Evolutionary conservation across 345 rosid genomes (phyloP).

Genomic region (Citrus hindsii): DNA sequence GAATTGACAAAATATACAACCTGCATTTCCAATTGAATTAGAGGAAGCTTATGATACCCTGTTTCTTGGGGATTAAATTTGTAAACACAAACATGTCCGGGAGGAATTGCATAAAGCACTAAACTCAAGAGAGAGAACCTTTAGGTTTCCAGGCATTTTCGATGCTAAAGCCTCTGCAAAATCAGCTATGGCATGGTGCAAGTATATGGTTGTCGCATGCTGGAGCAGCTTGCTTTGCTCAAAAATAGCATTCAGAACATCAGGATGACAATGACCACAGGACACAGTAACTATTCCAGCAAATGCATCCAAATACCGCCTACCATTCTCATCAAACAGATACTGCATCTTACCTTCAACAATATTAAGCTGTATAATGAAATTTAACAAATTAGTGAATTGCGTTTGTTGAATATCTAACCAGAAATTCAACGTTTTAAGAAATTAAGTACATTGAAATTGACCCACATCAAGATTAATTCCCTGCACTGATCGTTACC

Average conservation of each 20-base stretch:
- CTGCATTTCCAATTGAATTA: constrained; percentile 34
- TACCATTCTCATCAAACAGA: constrained; percentile 79
- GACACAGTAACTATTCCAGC: constrained; percentile 94
- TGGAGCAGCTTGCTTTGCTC: constrained; percentile 90
- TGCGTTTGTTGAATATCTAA: background rate
- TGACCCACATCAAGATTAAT: background rate
- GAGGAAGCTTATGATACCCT: background rate
- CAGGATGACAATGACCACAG: constrained; percentile 95
- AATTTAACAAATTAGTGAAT: background rate
- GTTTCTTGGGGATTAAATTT: background rate
- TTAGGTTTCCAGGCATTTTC: constrained; percentile 89
- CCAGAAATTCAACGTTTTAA: background rate
- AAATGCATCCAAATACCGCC: constrained; percentile 77
- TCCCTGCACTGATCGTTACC: background rate
- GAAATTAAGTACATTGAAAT: background rate
- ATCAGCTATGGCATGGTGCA: constrained; percentile 81
- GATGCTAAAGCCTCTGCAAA: constrained; percentile 88
- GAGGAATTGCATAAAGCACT: background rate
- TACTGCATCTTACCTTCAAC: constrained; percentile 99
- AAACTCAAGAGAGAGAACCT: constrained; percentile 35
- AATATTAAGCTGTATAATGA: constrained; percentile 58
- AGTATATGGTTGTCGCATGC: constrained; percentile 84
- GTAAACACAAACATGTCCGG: background rate
- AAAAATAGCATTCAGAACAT: constrained; percentile 54
- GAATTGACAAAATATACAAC: constrained; percentile 94